These are phyloP conservation scores for Phytophthora pistaciae DNA, from an alignment of 352 stramenopile species.

Conservation along the genomic window DNA sequence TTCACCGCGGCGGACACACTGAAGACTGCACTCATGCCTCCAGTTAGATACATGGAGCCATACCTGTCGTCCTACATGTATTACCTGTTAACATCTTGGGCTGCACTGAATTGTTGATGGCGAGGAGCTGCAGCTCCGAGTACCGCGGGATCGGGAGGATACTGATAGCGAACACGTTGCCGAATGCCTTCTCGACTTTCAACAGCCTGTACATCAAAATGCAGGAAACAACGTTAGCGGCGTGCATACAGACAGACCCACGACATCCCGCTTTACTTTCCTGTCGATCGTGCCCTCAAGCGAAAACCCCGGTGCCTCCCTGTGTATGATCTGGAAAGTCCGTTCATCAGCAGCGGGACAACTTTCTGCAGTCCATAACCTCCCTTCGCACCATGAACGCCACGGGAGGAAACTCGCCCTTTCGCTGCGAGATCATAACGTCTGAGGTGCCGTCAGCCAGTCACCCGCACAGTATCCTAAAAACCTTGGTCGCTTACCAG, in stretches of 20 bases:
- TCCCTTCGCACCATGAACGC: conserved; percentile 63
- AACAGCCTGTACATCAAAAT: conserved; percentile 38
- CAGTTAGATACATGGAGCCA: not conserved
- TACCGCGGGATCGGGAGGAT: conserved; percentile 54
- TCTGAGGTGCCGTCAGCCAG: conserved; percentile 38
- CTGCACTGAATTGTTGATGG: conserved; percentile 45
- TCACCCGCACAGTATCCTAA: not conserved
- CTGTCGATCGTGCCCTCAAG: conserved; percentile 56
- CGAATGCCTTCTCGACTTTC: conserved; percentile 71
- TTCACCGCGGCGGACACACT: conserved; percentile 44
- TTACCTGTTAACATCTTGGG: conserved; percentile 65
- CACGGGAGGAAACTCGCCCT: conserved; percentile 70
- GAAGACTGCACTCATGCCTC: conserved; percentile 13
- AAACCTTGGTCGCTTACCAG: conserved; percentile 36
- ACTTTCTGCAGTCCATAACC: not conserved
- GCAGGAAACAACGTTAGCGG: not conserved
- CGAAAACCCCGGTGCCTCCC: conserved; percentile 42
- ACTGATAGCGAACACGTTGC: conserved; percentile 60
- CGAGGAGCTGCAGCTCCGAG: conserved; percentile 55
- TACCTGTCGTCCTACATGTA: not conserved
- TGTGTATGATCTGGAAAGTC: conserved; percentile 49
- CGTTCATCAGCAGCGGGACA: not conserved
- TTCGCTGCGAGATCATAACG: conserved; percentile 82
- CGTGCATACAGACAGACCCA: not conserved
- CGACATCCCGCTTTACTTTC: not conserved